phyloP scores from a whole-genome alignment of 352 stramenopile species.

The Phytophthora europaea region DNA sequence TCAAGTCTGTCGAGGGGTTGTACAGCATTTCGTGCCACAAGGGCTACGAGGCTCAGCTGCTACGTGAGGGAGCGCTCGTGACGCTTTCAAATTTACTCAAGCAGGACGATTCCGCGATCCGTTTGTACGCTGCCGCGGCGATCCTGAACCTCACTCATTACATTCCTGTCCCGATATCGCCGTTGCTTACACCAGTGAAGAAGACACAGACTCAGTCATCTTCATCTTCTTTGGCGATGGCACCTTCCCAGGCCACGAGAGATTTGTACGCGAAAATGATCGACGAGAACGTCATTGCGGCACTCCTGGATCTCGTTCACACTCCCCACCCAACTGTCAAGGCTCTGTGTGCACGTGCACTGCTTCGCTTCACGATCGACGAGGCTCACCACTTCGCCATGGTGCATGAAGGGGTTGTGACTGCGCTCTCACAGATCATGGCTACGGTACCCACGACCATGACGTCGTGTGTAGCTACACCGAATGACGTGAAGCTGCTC shows the following conservation, averaged over 20 bases:
- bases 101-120: constrained; percentile 71
- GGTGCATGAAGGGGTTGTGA: constrained; percentile 80
- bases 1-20: constrained; percentile 80
- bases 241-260: constrained; percentile 42
- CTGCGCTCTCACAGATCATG: constrained; percentile 76
- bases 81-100: constrained; percentile 77
- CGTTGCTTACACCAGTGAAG: constrained; percentile 33
- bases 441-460: constrained; percentile 41
- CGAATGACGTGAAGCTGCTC: constrained; percentile 63
- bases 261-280: constrained; percentile 79
- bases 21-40: constrained; percentile 85
- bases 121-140: constrained; percentile 73
- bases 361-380: constrained; percentile 82
- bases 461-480: constrained; percentile 32
- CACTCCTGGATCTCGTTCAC: constrained; percentile 77
- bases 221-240: constrained; percentile 24
- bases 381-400: constrained; percentile 82
- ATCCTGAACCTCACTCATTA: constrained; percentile 78
- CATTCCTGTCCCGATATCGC: constrained; percentile 16
- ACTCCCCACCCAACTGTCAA: constrained; percentile 73
- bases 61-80: constrained; percentile 70
- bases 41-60: constrained; percentile 79
- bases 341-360: constrained; percentile 66
- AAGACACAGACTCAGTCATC: constrained; percentile 26
- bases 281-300: constrained; percentile 69